Conservation (phyloP, 495 filamentous ascomycete species). For the Penicillium steckii region DNA sequence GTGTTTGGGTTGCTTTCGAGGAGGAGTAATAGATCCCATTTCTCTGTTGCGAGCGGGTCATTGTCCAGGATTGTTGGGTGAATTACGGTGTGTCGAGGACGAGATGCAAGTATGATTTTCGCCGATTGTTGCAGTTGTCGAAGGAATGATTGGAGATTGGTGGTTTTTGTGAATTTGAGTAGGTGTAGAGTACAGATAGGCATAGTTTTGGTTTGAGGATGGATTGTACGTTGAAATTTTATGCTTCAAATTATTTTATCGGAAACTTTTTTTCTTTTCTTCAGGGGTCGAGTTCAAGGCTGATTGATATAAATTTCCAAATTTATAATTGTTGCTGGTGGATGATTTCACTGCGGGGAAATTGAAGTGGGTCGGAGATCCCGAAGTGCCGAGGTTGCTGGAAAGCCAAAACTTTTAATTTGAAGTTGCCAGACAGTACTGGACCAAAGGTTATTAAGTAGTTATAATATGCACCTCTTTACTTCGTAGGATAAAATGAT, state of each 20-base stretch:
- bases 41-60: slow-evolving; percentile 41
- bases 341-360: slow-evolving; percentile 14
- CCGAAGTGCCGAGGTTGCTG: slow-evolving; percentile 5
- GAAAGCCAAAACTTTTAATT: too few relatives aligned
- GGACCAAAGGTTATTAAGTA: too few relatives aligned
- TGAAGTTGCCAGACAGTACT: too few relatives aligned
- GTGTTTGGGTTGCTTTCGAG: slow-evolving; percentile 25
- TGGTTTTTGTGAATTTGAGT: slow-evolving; percentile 31
- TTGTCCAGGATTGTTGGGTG: slow-evolving; percentile 49
- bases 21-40: slow-evolving; percentile 60
- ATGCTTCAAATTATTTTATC: too few relatives aligned
- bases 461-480: too few relatives aligned
- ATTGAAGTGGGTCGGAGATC: background rate
- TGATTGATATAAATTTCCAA: too few relatives aligned
- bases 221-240: background rate
- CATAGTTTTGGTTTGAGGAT: slow-evolving; percentile 28
- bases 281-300: background rate
- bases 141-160: slow-evolving; percentile 26
- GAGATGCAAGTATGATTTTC: slow-evolving; percentile 47
- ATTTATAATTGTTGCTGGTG: too few relatives aligned
- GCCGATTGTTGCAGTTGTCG: slow-evolving; percentile 20
- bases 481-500: too few relatives aligned
- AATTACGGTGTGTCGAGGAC: slow-evolving; percentile 46
- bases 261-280: background rate
- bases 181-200: slow-evolving; percentile 48